Conservation (phyloP, 768 basidiomycete genomes). For the Phallus indusiatus region DNA sequence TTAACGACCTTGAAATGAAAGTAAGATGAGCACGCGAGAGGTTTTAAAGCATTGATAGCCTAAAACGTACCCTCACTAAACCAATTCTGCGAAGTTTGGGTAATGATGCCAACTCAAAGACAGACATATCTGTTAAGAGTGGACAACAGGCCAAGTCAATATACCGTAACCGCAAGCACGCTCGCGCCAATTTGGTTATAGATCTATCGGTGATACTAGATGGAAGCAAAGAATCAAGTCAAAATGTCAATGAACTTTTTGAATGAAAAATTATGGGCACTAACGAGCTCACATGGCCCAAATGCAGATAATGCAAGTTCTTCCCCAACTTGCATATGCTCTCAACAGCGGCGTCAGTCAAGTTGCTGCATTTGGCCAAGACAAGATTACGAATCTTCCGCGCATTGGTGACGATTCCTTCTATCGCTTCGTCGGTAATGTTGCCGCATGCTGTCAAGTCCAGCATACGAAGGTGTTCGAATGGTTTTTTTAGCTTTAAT, state of each 20-base stretch:
- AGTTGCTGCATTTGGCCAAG: constrained; percentile 68
- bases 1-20: constrained; percentile 46
- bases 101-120: constrained; percentile 80
- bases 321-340: constrained; percentile 84
- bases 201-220: constrained; percentile 81
- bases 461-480: constrained; percentile 86
- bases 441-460: constrained; percentile 81
- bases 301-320: constrained; percentile 88
- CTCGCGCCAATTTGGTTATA: constrained; percentile 71
- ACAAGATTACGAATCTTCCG: constrained; percentile 82
- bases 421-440: constrained; percentile 75
- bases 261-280: constrained; percentile 11
- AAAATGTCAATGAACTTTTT: too few species aligned
- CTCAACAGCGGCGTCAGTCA: constrained; percentile 78
- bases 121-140: constrained; percentile 84
- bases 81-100: constrained; percentile 91
- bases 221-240: neutral
- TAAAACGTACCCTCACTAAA: constrained; percentile 51
- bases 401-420: constrained; percentile 71
- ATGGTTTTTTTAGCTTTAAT: constrained; percentile 49
- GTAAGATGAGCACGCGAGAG: neutral
- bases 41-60: neutral
- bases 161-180: constrained; percentile 86
- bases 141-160: constrained; percentile 96
- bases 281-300: constrained; percentile 66